Evolutionary conservation across 2,329 filamentous ascomycete species (phyloP), one percentile per base, ranked within the genome.

Genomic region (Paraconiothyrium brasiliense): DNA sequence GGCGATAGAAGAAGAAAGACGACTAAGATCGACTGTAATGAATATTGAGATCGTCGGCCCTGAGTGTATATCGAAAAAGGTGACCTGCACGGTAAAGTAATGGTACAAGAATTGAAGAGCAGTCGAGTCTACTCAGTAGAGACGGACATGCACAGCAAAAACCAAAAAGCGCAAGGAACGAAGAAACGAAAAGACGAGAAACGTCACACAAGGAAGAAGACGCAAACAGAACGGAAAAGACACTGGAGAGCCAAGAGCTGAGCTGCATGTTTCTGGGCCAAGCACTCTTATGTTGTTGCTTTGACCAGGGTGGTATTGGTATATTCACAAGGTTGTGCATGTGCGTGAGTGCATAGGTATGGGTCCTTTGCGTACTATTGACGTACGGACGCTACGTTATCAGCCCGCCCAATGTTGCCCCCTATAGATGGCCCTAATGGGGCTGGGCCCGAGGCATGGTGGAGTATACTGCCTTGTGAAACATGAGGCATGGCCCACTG

Each of bases 391-490:
- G 55, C 44, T 14, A 41, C 32, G 34, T 34, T 27, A 35, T 50
- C 30, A 41, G 32, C 2, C 44, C 46, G 14, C 32, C 32, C 2
- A 43, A 10, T 30, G 14, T 43, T 50, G 32, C 46, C 46, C 11
- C 46, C 9, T 14, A 51, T 50, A 43, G 24, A 58, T 41, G 35
- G 44, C 13, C 27, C 14, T 41, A 44, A 24, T 51, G 55, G 55
- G 46, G 55, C 34, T 43, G 20, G 48, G 22, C 44, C 32, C 43
- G 44, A 43, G 22, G 44, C 34, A 22, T 50, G 22, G 44, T 14
- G 32, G 35, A 44, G 43, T 30, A 16, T 20, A n/a, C 35, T 43
- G 32, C 43, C n/a, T 47, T 46, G 39, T 57, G 55, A 57, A 57
- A 57, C 46, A 13, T 30, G 16, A 50, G 37, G 35, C 50, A 7